Evolutionary conservation across 345 rosid genomes (phyloP), one percentile per base, ranked within the genome.

Genomic region (Syzygium grande): DNA sequence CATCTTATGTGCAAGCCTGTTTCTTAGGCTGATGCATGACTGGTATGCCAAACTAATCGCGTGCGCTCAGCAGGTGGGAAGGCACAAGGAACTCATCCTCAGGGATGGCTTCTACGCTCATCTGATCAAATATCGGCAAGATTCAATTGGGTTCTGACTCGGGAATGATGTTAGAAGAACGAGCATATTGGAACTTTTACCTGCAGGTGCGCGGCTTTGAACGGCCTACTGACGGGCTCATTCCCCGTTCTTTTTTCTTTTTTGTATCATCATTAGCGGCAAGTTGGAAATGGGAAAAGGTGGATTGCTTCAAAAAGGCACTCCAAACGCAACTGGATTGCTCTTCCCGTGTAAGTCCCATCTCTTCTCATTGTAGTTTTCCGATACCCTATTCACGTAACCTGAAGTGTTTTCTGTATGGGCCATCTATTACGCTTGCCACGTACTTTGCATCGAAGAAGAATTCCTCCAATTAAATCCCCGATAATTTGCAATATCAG

Each of bases 61-160:
- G 9, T 3, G 80, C 49, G 6, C 17, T 78, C 51, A 63, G 52
- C 87, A 91, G 94, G 87, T 93, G 88, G 94, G 93, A 58, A 56
- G 80, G 7, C 93, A 93, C 86, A 15, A 7, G 16, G 93, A 92
- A 84, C 94, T 93, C 38, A 79, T 93, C 30, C 87, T 11, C 15
- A 88, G 85, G 51, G 89, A 85, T 49, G 91, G 94, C 54, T 29
- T 90, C 68, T 93, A 93, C 77, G 86, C 91, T 3, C 87, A 59
- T 52, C 56, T 93, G 86, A 52, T 90, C 77, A 86, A 84, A 79
- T 73, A 86, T 68, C 88, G 90, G 86, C 77, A 68, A 89, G 90
- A 91, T 53, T 88, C 27, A 46, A 21, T 11, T 58, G 41, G 23
- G 59, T 56, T 53, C 46, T 61, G 41, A 55, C 59, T 65, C n/a